A percentile compares a stretch with the other conserved stretches of the same genome.
phyloP scores from a whole-genome alignment of 441 rosid species.

The Adansonia grandidieri region DNA sequence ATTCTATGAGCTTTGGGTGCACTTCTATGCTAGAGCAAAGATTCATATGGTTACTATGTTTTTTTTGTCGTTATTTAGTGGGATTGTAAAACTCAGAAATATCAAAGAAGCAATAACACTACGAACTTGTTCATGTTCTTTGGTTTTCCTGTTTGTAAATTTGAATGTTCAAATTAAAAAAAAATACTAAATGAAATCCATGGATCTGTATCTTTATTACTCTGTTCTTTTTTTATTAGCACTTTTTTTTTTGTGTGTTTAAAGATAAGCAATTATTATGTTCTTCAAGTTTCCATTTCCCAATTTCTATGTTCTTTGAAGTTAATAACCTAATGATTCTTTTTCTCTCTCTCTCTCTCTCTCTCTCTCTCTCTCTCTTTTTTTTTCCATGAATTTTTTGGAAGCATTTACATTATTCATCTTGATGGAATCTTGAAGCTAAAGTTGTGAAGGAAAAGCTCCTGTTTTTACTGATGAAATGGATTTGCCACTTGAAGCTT shows the following conservation, averaged over 20 bases:
- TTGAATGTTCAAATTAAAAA: background rate
- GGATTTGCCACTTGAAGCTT: slow-evolving; percentile 40
- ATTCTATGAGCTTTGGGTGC: background rate
- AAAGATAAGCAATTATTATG: background rate
- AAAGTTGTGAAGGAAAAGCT: slow-evolving; percentile 43
- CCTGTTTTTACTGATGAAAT: slow-evolving; percentile 33
- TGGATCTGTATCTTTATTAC: background rate
- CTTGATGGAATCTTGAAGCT: slow-evolving; percentile 58
- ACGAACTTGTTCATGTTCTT: background rate
- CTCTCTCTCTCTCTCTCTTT: too few relatives aligned
- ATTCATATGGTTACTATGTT: background rate
- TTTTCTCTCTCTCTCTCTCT: background rate
- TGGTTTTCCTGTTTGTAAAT: background rate
- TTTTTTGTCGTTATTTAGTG: background rate
- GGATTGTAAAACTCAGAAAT: background rate
- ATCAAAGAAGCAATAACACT: background rate
- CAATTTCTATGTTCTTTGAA: too few relatives aligned
- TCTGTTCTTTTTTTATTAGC: background rate
- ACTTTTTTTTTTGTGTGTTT: background rate
- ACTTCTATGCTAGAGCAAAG: background rate
- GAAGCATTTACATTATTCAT: slow-evolving; percentile 12
- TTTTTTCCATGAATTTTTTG: background rate
- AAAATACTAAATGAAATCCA: background rate
- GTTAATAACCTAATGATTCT: background rate
- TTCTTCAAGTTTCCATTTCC: background rate